Conservation (phyloP, 805 yeast genomes). For the Candida loeiensis region DNA sequence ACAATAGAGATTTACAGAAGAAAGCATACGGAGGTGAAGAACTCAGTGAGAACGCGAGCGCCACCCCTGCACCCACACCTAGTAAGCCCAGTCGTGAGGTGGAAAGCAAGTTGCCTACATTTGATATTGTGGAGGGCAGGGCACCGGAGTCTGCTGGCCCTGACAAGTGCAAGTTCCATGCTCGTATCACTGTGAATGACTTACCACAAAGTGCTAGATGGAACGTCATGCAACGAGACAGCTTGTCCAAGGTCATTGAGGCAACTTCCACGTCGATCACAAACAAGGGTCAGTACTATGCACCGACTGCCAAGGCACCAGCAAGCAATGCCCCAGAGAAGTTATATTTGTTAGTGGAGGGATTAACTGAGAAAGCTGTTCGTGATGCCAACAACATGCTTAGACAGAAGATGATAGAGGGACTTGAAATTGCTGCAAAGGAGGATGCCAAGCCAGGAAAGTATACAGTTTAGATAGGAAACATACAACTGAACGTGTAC, state of each 20-base stretch:
- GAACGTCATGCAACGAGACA: constrained; percentile 68
- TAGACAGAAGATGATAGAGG: constrained; percentile 53
- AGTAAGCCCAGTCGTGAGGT: constrained; percentile 3
- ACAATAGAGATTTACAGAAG: constrained; percentile 47
- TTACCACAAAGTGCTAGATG: constrained; percentile 78
- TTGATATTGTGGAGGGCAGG: constrained; percentile 48
- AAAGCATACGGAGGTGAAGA: constrained; percentile 42
- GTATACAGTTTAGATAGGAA: constrained; percentile 46
- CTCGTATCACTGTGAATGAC: constrained; percentile 77
- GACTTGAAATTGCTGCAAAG: constrained; percentile 47
- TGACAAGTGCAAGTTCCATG: constrained; percentile 54
- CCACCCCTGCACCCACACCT: background rate
- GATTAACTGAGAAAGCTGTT: constrained; percentile 57
- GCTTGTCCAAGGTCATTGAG: constrained; percentile 61
- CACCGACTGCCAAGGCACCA: constrained; percentile 38
- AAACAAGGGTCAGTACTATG: constrained; percentile 70
- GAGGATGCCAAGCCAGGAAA: constrained; percentile 46
- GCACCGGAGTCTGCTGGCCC: constrained; percentile 55
- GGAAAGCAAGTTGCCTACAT: constrained; percentile 35
- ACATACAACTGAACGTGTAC: too few species aligned
- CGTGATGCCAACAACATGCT: constrained; percentile 55
- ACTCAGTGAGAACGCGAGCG: constrained; percentile 1
- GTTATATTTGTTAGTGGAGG: constrained; percentile 75
- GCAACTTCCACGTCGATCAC: constrained; percentile 75
- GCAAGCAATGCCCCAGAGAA: constrained; percentile 65